Percentiles rank a stretch among this genome's conserved stretches.
These are phyloP conservation scores for Erythrobasidium hasegawianum DNA, from an alignment of 1,284 basidiomycete species.

Conservation along the genomic window DNA sequence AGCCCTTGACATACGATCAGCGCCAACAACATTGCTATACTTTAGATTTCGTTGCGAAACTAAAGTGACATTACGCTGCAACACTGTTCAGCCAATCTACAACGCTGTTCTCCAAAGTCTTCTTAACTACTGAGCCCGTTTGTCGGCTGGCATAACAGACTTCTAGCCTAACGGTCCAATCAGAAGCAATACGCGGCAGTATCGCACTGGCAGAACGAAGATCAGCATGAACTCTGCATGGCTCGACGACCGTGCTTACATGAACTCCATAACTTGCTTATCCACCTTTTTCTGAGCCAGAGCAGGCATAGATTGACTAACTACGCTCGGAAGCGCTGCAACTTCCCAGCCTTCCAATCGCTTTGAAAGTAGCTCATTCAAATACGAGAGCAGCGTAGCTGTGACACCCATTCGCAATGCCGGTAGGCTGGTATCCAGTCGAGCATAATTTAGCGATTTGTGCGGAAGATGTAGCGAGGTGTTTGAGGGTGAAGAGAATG, in stretches of 20 bases:
- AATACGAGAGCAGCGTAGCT: conserved; percentile 7
- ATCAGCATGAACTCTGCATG: too few relatives aligned
- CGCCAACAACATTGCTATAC: too few relatives aligned
- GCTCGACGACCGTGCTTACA: neutral
- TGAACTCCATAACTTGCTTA: neutral
- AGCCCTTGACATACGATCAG: too few relatives aligned
- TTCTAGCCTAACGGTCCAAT: neutral
- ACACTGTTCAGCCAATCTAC: too few relatives aligned
- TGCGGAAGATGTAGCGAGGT: conserved; percentile 16
- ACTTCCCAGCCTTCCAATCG: conserved; percentile 12
- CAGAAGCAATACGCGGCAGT: neutral
- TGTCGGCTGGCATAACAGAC: neutral
- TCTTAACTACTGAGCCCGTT: neutral
- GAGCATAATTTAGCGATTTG: neutral
- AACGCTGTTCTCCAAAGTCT: too few relatives aligned
- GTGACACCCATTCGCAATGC: conserved; percentile 4
- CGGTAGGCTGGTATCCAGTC: neutral
- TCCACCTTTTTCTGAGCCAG: conserved; percentile 14
- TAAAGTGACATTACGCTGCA: too few relatives aligned
- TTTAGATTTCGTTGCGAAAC: too few relatives aligned
- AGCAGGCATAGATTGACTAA: conserved; percentile 5
- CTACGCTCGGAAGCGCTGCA: conserved; percentile 5
- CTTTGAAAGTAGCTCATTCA: neutral
- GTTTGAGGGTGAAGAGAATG: conserved; percentile 7
- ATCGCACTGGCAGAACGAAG: neutral